Evolutionary conservation across 768 basidiomycete species (phyloP).

Genomic region (Tremella fuciformis): DNA sequence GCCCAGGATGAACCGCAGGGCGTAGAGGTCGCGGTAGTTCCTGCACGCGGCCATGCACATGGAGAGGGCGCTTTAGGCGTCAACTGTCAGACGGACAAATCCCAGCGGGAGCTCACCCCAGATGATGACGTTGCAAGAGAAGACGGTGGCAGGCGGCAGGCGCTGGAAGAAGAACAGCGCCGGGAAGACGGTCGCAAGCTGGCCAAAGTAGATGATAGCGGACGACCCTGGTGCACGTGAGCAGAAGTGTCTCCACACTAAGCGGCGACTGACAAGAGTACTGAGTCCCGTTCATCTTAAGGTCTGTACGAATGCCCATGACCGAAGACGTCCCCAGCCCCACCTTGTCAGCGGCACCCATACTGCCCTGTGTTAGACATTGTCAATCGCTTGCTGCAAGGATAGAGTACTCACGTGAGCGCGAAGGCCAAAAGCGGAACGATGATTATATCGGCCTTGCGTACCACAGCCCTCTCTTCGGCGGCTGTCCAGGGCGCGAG

Average conservation of each 20-base stretch:
- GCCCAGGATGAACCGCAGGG: conserved; percentile 32
- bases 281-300: conserved; percentile 32
- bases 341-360: conserved; percentile 40
- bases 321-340: conserved; percentile 36
- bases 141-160: conserved; percentile 12
- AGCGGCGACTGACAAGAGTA: conserved; percentile 14
- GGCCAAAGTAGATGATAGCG: conserved; percentile 29
- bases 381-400: neutral
- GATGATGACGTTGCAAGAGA: conserved; percentile 30
- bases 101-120: conserved; percentile 17
- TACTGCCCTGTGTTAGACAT: conserved; percentile 3
- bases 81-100: too few relatives aligned
- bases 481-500: conserved; percentile 14
- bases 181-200: neutral
- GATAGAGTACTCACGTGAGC: conserved; percentile 7
- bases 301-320: conserved; percentile 31
- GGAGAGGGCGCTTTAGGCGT: conserved; percentile 16
- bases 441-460: conserved; percentile 35
- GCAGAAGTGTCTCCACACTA: too few relatives aligned
- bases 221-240: neutral
- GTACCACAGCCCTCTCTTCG: conserved; percentile 30
- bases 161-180: neutral
- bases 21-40: conserved; percentile 23
- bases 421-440: conserved; percentile 26
- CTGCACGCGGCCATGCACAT: conserved; percentile 19